Evolutionary conservation across 108 stramenopile species (phyloP), one percentile per base, ranked within the genome.

Genomic region (Discostella pseudostelligera): DNA sequence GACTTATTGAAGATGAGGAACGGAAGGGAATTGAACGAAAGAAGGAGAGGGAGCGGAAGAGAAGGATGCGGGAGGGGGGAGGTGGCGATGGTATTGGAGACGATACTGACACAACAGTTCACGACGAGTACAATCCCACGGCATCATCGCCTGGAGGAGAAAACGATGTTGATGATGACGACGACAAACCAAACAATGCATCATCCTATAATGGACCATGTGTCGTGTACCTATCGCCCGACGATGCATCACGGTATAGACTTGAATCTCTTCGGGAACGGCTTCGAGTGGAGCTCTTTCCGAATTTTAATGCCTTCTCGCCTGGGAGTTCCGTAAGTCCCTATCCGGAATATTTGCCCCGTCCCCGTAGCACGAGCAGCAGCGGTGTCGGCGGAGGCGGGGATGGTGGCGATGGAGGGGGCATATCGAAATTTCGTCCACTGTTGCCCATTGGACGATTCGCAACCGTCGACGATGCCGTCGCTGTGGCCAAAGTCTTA

Each of bases 151-250:
- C 4, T 21, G 37, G 19, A 13, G 24, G 16, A 17, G 57, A 49
- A 0, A 46, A 37, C 16, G 45, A 64, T n/a, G 19, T 50, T 20
- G 45, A 55, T 47, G n/a, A 51, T 14, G 61, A 39, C 36, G 61
- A 39, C 36, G 17, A 32, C 12, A 22, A 17, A 25, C 3, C 20
- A 10, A 57, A 50, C 1, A 55, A 84, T 10, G 65, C 69, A 59
- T 61, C 72, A 59, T 12, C 69, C 39, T 86, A 68, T 72, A 81
- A 87, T 56, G 89, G 89, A 4, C 89, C 89, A 24, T 84, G 82
- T 45, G 65, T 91, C 16, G 61, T 91, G 13, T 86, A 82, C 62
- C 75, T 91, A 21, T 85, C 87, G 43, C 89, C 89, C 8, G 72
- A 87, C 54, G 76, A 81, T 42, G 80, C 81, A 74, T 83, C 81